phyloP scores from a whole-genome alignment of 1,284 basidiomycete species.

The Ustilago crameri region DNA sequence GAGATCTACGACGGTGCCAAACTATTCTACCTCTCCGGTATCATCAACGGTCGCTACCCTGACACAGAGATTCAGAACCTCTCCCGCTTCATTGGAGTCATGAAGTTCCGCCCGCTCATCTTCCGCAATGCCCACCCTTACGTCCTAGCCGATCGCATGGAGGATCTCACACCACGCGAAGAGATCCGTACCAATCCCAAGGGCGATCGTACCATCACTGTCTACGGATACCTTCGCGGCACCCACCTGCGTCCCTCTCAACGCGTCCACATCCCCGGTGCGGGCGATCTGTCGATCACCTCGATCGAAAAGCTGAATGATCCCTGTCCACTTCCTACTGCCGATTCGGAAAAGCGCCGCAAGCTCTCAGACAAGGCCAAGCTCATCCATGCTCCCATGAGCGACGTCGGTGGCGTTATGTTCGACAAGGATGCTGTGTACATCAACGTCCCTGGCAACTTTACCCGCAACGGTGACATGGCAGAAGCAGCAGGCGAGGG shows the following conservation, averaged over 20 bases:
- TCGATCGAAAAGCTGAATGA: conserved; percentile 83
- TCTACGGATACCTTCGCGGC: conserved; percentile 89
- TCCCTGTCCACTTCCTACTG: conserved; percentile 92
- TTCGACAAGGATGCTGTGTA: conserved; percentile 99
- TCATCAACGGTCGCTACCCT: conserved; percentile 97
- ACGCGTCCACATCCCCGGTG: conserved; percentile 90
- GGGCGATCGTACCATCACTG: conserved; percentile 86
- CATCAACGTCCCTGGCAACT: conserved; percentile 95
- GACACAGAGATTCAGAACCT: conserved; percentile 96
- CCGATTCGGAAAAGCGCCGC: conserved; percentile 89
- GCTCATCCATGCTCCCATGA: conserved; percentile 97
- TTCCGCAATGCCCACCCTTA: conserved; percentile 97
- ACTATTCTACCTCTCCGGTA: conserved; percentile 96
- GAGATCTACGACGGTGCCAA: conserved; percentile 99
- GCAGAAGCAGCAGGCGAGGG: conserved; percentile 79
- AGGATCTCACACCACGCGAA: conserved; percentile 92
- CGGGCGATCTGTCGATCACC: conserved; percentile 82
- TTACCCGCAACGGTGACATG: conserved; percentile 74
- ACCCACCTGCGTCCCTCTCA: conserved; percentile 74
- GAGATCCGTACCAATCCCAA: conserved; percentile 83
- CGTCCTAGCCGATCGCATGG: conserved; percentile 92
- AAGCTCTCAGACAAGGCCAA: conserved; percentile 96
- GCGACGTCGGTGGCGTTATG: conserved; percentile 93
- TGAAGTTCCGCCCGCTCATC: conserved; percentile 97
- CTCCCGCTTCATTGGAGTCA: conserved; percentile 89